phyloP scores from a whole-genome alignment of 306 rosid genomes.

The Rosa chinensis region DNA sequence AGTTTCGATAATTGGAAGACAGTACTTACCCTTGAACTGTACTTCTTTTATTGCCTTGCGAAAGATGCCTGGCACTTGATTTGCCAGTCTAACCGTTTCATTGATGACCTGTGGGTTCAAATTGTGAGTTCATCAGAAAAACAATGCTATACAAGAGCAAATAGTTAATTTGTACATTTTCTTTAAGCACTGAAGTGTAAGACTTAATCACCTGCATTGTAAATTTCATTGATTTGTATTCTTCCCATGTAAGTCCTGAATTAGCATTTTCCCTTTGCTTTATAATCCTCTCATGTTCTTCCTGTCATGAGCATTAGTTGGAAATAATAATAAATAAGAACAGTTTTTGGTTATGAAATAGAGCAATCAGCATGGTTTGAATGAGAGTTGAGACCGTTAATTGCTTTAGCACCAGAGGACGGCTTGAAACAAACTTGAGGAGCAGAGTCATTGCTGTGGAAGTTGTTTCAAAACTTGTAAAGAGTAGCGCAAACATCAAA shows the following conservation, averaged over 20 bases:
- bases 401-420: conserved; percentile 68
- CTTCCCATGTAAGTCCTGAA: not conserved
- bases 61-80: conserved; percentile 92
- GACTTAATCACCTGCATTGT: not conserved
- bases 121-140: not conserved
- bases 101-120: conserved; percentile 59
- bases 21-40: conserved; percentile 59
- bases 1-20: not conserved
- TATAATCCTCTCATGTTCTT: conserved; percentile 59
- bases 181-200: not conserved
- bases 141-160: not conserved
- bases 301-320: conserved; percentile 32
- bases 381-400: conserved; percentile 48
- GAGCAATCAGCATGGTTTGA: not conserved
- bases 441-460: conserved; percentile 74
- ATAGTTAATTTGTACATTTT: not conserved
- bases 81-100: conserved; percentile 92
- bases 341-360: not conserved
- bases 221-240: not conserved
- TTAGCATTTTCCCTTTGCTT: not conserved
- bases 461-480: conserved; percentile 92
- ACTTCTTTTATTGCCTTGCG: conserved; percentile 72
- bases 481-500: conserved; percentile 87
- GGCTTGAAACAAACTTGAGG: conserved; percentile 54
- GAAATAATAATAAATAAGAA: not conserved